Evolutionary conservation across 2,329 filamentous ascomycete species (phyloP).

Genomic region (Phialophora macrospora): DNA sequence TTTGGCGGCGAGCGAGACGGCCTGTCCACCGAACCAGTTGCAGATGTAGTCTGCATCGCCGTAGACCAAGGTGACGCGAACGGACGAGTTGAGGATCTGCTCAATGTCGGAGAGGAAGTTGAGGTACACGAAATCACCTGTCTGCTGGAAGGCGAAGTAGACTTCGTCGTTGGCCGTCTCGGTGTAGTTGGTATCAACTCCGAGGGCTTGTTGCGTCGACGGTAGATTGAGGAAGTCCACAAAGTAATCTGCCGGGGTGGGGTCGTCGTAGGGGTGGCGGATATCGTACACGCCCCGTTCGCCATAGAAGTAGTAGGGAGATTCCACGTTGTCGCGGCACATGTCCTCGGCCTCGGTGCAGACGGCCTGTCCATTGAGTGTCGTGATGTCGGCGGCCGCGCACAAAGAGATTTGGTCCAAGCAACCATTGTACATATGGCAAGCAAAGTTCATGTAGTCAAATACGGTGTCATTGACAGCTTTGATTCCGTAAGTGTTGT

Average conservation of each 20-base stretch:
- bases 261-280: slow-evolving; percentile 60
- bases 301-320: slow-evolving; percentile 60
- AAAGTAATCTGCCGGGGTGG: slow-evolving; percentile 68
- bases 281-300: slow-evolving; percentile 67
- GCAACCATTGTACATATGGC: slow-evolving; percentile 65
- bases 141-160: slow-evolving; percentile 57
- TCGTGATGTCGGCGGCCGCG: slow-evolving; percentile 62
- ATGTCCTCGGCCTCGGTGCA: slow-evolving; percentile 62
- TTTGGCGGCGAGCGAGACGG: slow-evolving; percentile 67
- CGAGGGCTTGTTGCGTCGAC: slow-evolving; percentile 61
- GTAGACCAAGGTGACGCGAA: slow-evolving; percentile 74
- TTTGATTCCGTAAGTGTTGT: slow-evolving; percentile 62
- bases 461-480: slow-evolving; percentile 64
- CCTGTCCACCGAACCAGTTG: slow-evolving; percentile 73
- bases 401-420: slow-evolving; percentile 70
- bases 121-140: slow-evolving; percentile 67
- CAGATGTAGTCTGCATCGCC: slow-evolving; percentile 63
- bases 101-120: slow-evolving; percentile 65
- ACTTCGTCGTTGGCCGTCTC: slow-evolving; percentile 49
- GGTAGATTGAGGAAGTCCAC: slow-evolving; percentile 64
- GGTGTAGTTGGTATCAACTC: slow-evolving; percentile 65
- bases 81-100: slow-evolving; percentile 60
- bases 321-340: slow-evolving; percentile 63
- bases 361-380: slow-evolving; percentile 55
- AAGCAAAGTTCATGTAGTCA: slow-evolving; percentile 63